These are phyloP conservation scores for Metschnikowia gelsemii DNA, from an alignment of 805 yeast species.

Conservation along the genomic window DNA sequence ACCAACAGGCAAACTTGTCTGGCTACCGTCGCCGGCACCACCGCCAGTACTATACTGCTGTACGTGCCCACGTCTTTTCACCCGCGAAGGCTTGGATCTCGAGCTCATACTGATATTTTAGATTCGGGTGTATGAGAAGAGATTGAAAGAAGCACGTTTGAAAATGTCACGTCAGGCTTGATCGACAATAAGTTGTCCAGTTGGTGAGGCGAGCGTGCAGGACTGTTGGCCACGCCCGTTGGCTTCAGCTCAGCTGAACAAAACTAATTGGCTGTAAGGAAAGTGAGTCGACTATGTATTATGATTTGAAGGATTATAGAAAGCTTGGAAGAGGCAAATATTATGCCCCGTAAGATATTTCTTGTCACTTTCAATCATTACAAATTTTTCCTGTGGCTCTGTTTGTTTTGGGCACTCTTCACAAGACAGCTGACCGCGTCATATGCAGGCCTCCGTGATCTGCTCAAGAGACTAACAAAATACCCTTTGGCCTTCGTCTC, in stretches of 20 bases:
- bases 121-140: not conserved
- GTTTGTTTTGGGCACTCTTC: not conserved
- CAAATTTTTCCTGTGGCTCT: not conserved
- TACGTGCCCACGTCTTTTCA: constrained; percentile 18
- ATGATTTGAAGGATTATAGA: too few relatives aligned
- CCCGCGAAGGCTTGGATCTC: constrained; percentile 11
- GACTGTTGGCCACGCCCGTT: too few relatives aligned
- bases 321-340: too few relatives aligned
- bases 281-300: too few relatives aligned
- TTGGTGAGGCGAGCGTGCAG: constrained; percentile 12
- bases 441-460: not conserved
- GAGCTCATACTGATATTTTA: too few relatives aligned
- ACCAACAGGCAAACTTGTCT: not conserved
- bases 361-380: not conserved
- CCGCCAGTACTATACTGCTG: constrained; percentile 19
- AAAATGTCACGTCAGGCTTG: too few relatives aligned
- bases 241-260: too few relatives aligned
- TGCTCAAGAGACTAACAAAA: too few relatives aligned
- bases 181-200: not conserved
- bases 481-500: too few relatives aligned
- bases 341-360: too few relatives aligned
- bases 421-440: not conserved
- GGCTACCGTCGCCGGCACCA: not conserved
- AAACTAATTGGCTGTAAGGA: too few relatives aligned
- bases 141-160: not conserved